Evolutionary conservation across 208 protist species (phyloP), one percentile per base, ranked within the genome.

Genomic region (Trypanosomatidae sp.): DNA sequence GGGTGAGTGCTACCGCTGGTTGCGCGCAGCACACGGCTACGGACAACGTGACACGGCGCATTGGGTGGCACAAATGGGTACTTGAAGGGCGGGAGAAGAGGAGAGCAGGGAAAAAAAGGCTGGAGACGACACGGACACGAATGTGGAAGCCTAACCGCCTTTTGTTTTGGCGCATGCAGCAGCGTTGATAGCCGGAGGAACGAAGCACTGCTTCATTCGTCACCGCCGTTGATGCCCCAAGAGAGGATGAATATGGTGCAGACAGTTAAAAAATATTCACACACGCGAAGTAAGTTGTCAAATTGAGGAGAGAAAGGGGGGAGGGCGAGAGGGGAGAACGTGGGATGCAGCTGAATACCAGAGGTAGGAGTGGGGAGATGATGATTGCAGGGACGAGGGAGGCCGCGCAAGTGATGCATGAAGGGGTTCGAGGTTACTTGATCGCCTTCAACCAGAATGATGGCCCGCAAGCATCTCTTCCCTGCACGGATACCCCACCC

Each of bases 31-130:
- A 43, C 60, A 58, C 68, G 44, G n/a, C 69, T 53, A 71, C 62
- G 10, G 53, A 30, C 69, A 13, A 65, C 3, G 66, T 60, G 25
- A 59, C 59, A 53, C 72, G 76, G 41, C 76, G 76, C 76, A 80
- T 75, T 44, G 2, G 3, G 17, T 22, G 15, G 39, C 33, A 30
- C 60, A 28, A 36, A 36, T 39, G 19, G 2, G 15, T 41, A 13
- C n/a, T 39, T 4, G 30, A 62, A 36, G 15, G 9, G 49, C 15
- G 49, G 13, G 49, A 15, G 6, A 41, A 15, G 25, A 15, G 12
- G 28, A 36, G 9, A 17, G 55, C 3, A 47, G 39, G 12, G 47
- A 41, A 25, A 19, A 12, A 4, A 17, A 46, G 25, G 30, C 9
- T 1, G 33, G 10, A 55, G 7, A 39, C 22, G 25, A n/a, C 9